Percentiles rank a stretch among this genome's conserved stretches.
phyloP scores from a whole-genome alignment of 179 eudicot genomes.

The Spergularia azorica region DNA sequence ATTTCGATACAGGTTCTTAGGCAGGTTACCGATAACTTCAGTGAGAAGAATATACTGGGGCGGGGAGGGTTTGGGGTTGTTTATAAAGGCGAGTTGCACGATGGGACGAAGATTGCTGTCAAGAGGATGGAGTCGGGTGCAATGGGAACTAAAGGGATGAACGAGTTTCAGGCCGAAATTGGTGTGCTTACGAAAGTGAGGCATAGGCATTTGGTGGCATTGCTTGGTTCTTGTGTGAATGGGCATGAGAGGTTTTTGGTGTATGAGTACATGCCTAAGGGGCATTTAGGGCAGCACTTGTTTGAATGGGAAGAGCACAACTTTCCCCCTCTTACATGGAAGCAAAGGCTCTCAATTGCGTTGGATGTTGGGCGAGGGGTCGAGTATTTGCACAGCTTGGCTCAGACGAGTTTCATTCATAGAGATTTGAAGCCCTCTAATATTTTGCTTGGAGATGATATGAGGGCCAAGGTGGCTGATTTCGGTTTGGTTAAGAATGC shows the following conservation, averaged over 20 bases:
- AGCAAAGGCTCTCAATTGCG: slow-evolving; percentile 57
- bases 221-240: slow-evolving; percentile 55
- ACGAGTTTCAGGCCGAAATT: slow-evolving; percentile 65
- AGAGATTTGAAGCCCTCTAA: slow-evolving; percentile 74
- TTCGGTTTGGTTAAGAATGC: slow-evolving; percentile 74
- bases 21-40: slow-evolving; percentile 60
- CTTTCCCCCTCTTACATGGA: slow-evolving; percentile 50
- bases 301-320: slow-evolving; percentile 47
- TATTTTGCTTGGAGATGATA: slow-evolving; percentile 64
- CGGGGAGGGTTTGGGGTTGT: slow-evolving; percentile 81
- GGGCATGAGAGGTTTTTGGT: slow-evolving; percentile 75
- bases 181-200: slow-evolving; percentile 66
- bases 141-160: slow-evolving; percentile 64
- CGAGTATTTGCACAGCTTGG: slow-evolving; percentile 71
- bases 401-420: slow-evolving; percentile 71
- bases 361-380: slow-evolving; percentile 80
- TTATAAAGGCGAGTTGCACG: slow-evolving; percentile 62
- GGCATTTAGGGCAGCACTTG: slow-evolving; percentile 54
- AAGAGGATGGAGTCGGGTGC: slow-evolving; percentile 72
- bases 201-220: slow-evolving; percentile 66
- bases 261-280: slow-evolving; percentile 77
- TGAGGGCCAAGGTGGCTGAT: slow-evolving; percentile 86
- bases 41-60: slow-evolving; percentile 57
- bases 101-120: slow-evolving; percentile 73
- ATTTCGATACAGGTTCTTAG: slow-evolving; percentile 54